Evolutionary conservation across 2,329 filamentous ascomycete species (phyloP).

Genomic region (Orbilia brochopaga): DNA sequence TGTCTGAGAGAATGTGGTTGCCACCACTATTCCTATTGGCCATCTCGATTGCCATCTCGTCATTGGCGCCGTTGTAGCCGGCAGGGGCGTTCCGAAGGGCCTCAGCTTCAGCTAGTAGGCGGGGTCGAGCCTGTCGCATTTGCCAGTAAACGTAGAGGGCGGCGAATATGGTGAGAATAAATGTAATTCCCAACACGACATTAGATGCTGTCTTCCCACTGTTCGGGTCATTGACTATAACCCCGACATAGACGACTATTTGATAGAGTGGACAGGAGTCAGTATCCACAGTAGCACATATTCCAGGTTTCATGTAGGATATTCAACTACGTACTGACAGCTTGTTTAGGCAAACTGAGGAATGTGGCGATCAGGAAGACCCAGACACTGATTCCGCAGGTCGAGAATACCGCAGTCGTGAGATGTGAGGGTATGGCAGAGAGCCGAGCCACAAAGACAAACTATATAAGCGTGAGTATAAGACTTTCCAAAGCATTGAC

Average conservation of each 20-base stretch:
- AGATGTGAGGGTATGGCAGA: conserved; percentile 60
- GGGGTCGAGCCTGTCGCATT: conserved; percentile 55
- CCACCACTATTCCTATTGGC: neutral
- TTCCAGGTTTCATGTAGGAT: neutral
- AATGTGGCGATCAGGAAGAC: conserved; percentile 59
- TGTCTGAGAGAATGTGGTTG: neutral
- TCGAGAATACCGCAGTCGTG: conserved; percentile 60
- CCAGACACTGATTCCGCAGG: conserved; percentile 60
- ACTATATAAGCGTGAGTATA: conserved; percentile 30
- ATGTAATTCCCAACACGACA: conserved; percentile 57
- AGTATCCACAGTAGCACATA: neutral
- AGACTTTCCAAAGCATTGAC: neutral
- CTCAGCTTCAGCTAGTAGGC: conserved; percentile 43
- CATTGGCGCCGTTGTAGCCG: conserved; percentile 12
- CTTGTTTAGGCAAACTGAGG: conserved; percentile 60
- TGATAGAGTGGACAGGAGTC: neutral
- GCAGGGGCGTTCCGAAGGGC: conserved; percentile 20
- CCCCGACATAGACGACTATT: conserved; percentile 59
- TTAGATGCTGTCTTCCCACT: conserved; percentile 55
- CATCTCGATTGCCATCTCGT: conserved; percentile 14
- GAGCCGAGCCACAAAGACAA: conserved; percentile 60
- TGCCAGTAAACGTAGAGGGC: conserved; percentile 58
- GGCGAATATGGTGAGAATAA: conserved; percentile 58
- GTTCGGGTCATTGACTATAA: conserved; percentile 54
- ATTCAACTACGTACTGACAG: conserved; percentile 54